Base-by-base conservation (phyloP, 768 basidiomycete species). In the Leccinum ochraceum region DNA sequence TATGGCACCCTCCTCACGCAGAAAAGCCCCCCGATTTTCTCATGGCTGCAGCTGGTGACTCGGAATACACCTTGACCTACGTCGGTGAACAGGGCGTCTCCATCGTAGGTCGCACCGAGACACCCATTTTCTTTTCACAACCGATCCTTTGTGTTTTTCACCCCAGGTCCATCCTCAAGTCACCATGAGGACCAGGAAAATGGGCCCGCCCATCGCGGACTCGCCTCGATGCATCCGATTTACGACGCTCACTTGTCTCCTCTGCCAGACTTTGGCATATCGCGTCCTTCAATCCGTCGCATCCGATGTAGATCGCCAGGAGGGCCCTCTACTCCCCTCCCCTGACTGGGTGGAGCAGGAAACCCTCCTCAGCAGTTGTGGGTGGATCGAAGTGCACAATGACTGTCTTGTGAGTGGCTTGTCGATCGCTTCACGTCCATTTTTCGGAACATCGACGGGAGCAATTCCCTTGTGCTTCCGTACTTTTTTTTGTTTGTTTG, bases 281-380 rank as follows among this genome's bases (percentile, higher is more conserved):
- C 89, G 90, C 53, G 86, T 91, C 30, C 76, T 78, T 63, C 88
- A 90, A 66, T 74, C 78, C 32, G 79, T 87, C 55, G 77, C 83
- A 44, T 73, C 76, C 53, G 86, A 87, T 57, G 72, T 84, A 7
- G 86, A 88, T 60, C 78, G 79, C 14, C 81, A 81, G 53, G 87
- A 87, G 57, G 86, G 87, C 8, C 83, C 86, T 3, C 74, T 91
- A 16, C 75, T 90, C 53, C 89, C 90, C 16, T 84, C 84, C 1
- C 85, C 87, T 56, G 88, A 90, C 50, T 92, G 89, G 88, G 85
- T 85, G 6, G 90, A 92, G 75, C 81, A 83, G 54, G 88, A 90
- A 68, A 76, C 85, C 54, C 77, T 92, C 74, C 84, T 84, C 73
- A 88, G 86, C 64, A 73, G 78, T 36, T 83, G 70, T 56, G 91